Base-by-base conservation (phyloP, 2,329 filamentous ascomycete genomes). In the Xylaria sp. region DNA sequence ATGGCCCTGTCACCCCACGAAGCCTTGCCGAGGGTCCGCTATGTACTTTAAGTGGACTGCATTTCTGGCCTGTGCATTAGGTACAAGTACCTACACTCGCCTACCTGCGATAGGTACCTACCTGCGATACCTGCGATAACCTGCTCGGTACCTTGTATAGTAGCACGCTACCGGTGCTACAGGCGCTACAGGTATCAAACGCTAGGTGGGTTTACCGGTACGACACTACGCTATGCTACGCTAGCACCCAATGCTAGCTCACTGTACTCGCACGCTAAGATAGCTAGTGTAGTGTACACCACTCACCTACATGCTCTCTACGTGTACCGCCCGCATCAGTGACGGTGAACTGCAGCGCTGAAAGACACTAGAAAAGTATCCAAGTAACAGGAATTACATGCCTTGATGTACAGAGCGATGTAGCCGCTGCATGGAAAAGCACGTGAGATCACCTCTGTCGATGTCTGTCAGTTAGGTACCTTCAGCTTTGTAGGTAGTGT, bases 1-100 rank as follows among this genome's bases (percentile, higher is more conserved):
- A 35, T 52, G 63, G 63, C 60, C 62, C 60, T 64, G 54, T 64
- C 54, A 54, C 58, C 63, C 58, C 58, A 58, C 62, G 54, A 62
- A 57, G 59, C 35, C 39, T 47, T 53, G 35, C 59, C 52, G 46
- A 55, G 37, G 56, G 48, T 35, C 54, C 56, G 54, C 56, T 54
- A 34, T 44, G 47, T 51, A 48, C 49, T 51, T 30, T 51, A 35
- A 51, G 50, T 61, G 59, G 61, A 55, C 54, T 52, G 42, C 44
- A 59, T 50, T 52, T 57, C 44, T 37, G 18, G 48, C 35, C 50
- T 56, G 54, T 58, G 58, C 34, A 58, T 53, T n/a, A 46, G 5
- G 11, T 46, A 42, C 13, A 42, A 42, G 13, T 30, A 30, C 23
- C 4, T 30, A 30, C 23, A 30, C 23, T 30, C 23, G 23, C 23